Evolutionary conservation across 1,139 yeast genomes (phyloP).

Genomic region (Sugiyamaella neomexicana): DNA sequence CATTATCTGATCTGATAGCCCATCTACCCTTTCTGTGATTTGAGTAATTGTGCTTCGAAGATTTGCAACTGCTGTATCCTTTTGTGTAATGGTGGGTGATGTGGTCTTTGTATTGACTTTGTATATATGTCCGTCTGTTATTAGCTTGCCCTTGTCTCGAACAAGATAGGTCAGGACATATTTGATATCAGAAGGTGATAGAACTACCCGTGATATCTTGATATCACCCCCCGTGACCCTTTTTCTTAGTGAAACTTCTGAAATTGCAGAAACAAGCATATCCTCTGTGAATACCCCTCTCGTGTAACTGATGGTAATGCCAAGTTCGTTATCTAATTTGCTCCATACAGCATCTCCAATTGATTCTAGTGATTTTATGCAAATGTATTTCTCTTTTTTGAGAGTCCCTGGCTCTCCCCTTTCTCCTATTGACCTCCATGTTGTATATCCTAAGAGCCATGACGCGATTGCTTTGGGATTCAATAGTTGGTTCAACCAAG

Average conservation of each 20-base stretch:
- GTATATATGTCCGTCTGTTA: constrained; percentile 27
- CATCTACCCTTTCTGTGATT: constrained; percentile 32
- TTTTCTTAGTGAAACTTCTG: neutral
- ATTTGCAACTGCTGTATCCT: constrained; percentile 38
- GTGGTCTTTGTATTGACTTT: constrained; percentile 24
- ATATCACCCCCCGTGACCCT: neutral
- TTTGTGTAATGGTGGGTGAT: constrained; percentile 27
- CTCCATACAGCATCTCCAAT: constrained; percentile 27
- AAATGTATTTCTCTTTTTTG: constrained; percentile 34
- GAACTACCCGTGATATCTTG: constrained; percentile 6
- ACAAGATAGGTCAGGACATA: constrained; percentile 34
- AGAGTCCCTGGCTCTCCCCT: constrained; percentile 31
- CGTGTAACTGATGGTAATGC: constrained; percentile 27
- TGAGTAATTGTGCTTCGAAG: constrained; percentile 34
- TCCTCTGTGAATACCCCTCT: constrained; percentile 32
- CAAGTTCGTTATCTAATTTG: constrained; percentile 19
- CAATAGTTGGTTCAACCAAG: constrained; percentile 5
- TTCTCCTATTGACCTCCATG: constrained; percentile 30
- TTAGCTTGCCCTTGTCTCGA: constrained; percentile 31
- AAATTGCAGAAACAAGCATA: constrained; percentile 22
- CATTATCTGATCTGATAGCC: constrained; percentile 30
- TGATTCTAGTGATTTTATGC: constrained; percentile 27
- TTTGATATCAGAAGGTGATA: constrained; percentile 32
- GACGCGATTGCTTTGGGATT: constrained; percentile 17
- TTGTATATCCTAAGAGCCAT: constrained; percentile 30